Evolutionary conservation across 805 yeast genomes (phyloP), one percentile per base, ranked within the genome.

Genomic region (Blastobotrys americana): DNA sequence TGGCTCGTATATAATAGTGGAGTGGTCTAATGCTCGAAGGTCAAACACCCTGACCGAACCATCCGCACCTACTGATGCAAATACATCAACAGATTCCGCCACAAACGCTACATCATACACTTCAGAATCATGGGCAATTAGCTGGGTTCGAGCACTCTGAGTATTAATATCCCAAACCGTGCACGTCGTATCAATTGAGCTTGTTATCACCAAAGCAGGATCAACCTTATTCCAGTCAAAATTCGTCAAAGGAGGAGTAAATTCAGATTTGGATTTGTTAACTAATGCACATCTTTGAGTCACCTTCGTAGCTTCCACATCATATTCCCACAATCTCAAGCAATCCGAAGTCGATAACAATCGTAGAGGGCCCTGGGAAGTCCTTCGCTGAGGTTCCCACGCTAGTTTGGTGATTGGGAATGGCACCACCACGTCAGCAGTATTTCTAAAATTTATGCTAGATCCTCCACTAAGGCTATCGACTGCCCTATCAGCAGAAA

Each of bases 71-170:
- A 90, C 95, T 44, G 93, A 82, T 39, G 95, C 85, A 65, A 93
- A 93, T 21, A 89, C 73, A 57, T 83, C 74, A 37, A 82, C 77
- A 28, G 84, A 77, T 15, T 80, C 80, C 41, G 82, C 77, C 41
- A 89, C 67, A 61, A 88, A 93, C 50, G 84, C 77, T 23, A 89
- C 97, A 61, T 93, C 98, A 61, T 78, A 86, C 3, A 93, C 98
- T 63, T 88, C 97, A 51, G 82, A 78, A 61, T 93, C 98, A 64
- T 93, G 98, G 0, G 98, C 97, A 52, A 93, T 93, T 39, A 93
- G 70, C 65, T 93, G 97, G 1, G 97, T 90, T 59, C 83, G 84
- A 13, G 95, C 95, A 3, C 72, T 68, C 18, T 80, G 75, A 35
- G 78, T 73, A 19, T 70, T 64, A 25, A 88, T 63, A 64, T 93